Percentiles rank a stretch among this genome's conserved stretches.
Conservation (phyloP, 208 protist genomes). For the Trypanosoma lewisi region DNA sequence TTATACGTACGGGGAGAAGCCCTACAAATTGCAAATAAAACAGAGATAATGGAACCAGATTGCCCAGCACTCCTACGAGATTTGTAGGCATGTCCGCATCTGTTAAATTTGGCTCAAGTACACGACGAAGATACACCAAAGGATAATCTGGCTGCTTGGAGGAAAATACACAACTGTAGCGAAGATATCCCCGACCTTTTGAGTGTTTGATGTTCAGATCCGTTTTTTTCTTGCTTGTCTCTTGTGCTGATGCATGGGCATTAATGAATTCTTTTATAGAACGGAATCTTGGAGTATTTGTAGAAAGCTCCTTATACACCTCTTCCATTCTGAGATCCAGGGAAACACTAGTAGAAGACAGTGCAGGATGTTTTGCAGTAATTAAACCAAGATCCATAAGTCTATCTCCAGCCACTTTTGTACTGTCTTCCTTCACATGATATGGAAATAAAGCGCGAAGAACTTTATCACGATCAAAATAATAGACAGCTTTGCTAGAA, state of each 20-base stretch:
- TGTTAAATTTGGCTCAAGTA: constrained; percentile 58
- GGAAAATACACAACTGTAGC: constrained; percentile 79
- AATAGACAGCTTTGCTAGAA: constrained; percentile 42
- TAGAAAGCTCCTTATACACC: constrained; percentile 72
- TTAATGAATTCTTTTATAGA: constrained; percentile 66
- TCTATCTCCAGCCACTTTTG: constrained; percentile 58
- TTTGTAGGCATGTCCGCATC: constrained; percentile 64
- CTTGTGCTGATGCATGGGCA: constrained; percentile 23
- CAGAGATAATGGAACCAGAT: constrained; percentile 68
- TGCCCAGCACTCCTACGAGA: constrained; percentile 74
- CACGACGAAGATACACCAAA: constrained; percentile 73
- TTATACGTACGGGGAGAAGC: constrained; percentile 75
- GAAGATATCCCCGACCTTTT: constrained; percentile 76
- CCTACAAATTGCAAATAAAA: constrained; percentile 86
- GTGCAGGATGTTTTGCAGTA: constrained; percentile 63
- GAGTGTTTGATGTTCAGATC: constrained; percentile 58
- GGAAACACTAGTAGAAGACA: constrained; percentile 57
- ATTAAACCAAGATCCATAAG: constrained; percentile 82
- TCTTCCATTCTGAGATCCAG: constrained; percentile 43
- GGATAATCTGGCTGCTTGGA: constrained; percentile 41
- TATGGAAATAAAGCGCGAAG: constrained; percentile 63
- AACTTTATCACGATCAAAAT: constrained; percentile 70
- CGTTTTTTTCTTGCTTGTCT: constrained; percentile 29
- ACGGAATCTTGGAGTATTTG: constrained; percentile 36
- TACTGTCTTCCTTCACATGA: constrained; percentile 47